A percentile compares a stretch with the other conserved stretches of the same genome.
phyloP scores from a whole-genome alignment of 306 rosid species.

The Cucumis melo region DNA sequence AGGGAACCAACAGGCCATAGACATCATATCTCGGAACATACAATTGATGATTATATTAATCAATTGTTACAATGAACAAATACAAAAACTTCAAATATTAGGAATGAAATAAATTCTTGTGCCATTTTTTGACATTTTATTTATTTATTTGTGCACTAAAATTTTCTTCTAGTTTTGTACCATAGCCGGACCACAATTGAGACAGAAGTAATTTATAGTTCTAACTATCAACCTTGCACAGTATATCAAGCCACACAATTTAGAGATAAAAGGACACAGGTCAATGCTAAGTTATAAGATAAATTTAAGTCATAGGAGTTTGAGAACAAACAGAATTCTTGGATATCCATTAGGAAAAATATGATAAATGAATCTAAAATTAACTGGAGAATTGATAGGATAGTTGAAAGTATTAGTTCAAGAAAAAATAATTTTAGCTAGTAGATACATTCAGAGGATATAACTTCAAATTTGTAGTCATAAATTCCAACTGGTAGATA shows the following conservation, averaged over 20 bases:
- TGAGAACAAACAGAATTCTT: not conserved
- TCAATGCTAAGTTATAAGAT: not conserved
- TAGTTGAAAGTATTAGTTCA: no score
- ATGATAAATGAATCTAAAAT: not conserved
- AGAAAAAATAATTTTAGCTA: no score
- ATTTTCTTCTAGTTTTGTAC: not conserved
- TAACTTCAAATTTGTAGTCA: no score
- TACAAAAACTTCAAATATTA: not conserved
- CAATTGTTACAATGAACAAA: not conserved
- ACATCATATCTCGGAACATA: not conserved
- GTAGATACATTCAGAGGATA: no score
- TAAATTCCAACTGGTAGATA: no score
- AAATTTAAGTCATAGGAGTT: not conserved
- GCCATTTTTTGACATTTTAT: not conserved
- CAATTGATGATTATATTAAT: not conserved
- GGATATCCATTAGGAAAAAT: not conserved
- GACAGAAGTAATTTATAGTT: not conserved
- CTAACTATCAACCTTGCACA: not conserved
- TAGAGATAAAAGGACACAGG: not conserved
- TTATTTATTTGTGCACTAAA: not conserved
- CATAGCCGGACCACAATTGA: not conserved
- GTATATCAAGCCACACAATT: not conserved
- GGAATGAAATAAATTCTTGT: not conserved
- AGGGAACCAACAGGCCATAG: not conserved
- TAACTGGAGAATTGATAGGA: not conserved